phyloP scores from a whole-genome alignment of 1,284 basidiomycete genomes.

The Fistulina hepatica region DNA sequence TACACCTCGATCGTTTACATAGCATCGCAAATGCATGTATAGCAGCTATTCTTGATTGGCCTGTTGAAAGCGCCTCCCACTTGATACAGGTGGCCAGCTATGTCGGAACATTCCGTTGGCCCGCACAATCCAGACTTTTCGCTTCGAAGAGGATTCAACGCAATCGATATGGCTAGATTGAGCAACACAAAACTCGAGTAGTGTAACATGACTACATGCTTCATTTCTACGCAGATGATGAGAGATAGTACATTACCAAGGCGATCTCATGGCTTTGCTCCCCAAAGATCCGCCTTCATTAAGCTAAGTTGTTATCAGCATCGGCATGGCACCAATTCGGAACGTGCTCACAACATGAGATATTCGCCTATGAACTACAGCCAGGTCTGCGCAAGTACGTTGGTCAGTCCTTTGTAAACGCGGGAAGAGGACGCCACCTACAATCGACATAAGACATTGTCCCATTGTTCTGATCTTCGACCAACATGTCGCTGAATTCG shows the following conservation, averaged over 20 bases:
- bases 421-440: slow-evolving; percentile 29
- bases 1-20: background rate
- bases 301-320: slow-evolving; percentile 6
- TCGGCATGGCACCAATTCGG: background rate
- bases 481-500: slow-evolving; percentile 93
- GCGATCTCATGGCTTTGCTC: slow-evolving; percentile 7
- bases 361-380: slow-evolving; percentile 14
- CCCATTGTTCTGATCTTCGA: slow-evolving; percentile 96
- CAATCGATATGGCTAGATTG: background rate
- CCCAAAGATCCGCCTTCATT: slow-evolving; percentile 11
- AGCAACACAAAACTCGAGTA: background rate
- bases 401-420: background rate
- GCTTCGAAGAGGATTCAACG: background rate
- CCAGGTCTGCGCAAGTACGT: slow-evolving; percentile 6
- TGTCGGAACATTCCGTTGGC: background rate
- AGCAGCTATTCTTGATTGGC: background rate
- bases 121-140: background rate
- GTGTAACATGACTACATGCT: background rate
- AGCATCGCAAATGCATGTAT: background rate
- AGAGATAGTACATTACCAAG: slow-evolving; percentile 8
- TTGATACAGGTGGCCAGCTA: background rate
- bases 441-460: slow-evolving; percentile 84
- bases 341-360: slow-evolving; percentile 9
- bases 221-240: too few relatives aligned
- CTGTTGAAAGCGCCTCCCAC: background rate